Base-by-base conservation (phyloP, 2,329 filamentous ascomycete species). In the Claviceps arundinis region DNA sequence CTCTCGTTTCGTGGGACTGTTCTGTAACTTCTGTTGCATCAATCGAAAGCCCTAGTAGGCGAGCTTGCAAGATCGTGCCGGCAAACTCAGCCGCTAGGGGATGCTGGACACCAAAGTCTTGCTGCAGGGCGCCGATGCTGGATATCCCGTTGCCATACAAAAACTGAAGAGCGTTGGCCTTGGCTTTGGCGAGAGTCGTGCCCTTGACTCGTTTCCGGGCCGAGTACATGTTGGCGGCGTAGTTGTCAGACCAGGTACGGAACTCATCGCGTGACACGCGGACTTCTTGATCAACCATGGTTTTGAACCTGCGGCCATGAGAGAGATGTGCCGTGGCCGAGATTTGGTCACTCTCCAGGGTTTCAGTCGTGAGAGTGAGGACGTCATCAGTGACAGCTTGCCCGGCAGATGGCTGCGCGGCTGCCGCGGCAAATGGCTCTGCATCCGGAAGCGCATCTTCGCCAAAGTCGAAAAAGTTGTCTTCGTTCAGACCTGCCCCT, bases 191-290 rank as follows among this genome's bases (percentile, higher is more conserved):
- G 11, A 53, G 47, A 0, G 65, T 65, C 37, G 61, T 59, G 7
- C 52, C 53, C 37, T 58, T 56, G 3, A 44, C 60, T 51, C 52
- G 55, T 50, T 65, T 66, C 51, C 55, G 61, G 41, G 56, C 57
- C 17, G 58, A 63, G 30, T 65, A 58, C 78, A 87, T 89, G 56
- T 82, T 84, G 11, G 63, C 56, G 7, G 70, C 54, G 52, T 79
- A 78, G 42, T 73, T 59, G 1, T 56, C 52, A 50, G 64, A 60
- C 75, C 74, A 77, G 5, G 56, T 51, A 51, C 64, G 67, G 47
- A 74, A 61, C 50, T 68, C 64, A 13, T 56, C 58, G 52, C 65
- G 59, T 9, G 68, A 59, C 9, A 77, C 30, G 17, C 65, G 62
- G 16, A 67, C 67, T 53, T 48, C 53, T 11, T 56, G 17, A 47